Percentiles rank a stretch among this genome's conserved stretches.
These are phyloP conservation scores for Plasmodium coatneyi DNA, from an alignment of 169 alveolate genomes.

Conservation along the genomic window DNA sequence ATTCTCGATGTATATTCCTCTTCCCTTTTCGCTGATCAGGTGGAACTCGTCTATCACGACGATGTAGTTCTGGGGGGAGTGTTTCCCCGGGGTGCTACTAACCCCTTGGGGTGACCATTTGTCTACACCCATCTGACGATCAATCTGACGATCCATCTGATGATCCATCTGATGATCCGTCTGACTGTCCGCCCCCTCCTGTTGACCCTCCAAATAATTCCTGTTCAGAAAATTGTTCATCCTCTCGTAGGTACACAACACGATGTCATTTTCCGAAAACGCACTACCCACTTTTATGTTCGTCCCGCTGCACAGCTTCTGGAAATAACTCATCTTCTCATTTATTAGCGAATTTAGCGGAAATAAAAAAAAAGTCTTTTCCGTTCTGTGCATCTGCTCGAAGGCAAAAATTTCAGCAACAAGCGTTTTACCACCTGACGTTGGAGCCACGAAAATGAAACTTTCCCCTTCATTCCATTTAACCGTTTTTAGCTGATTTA, in stretches of 20 bases:
- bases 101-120: background rate
- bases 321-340: constrained; percentile 39
- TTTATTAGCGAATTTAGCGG: constrained; percentile 69
- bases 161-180: no score
- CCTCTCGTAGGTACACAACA: constrained; percentile 61
- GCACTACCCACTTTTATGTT: constrained; percentile 24
- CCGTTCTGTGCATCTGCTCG: constrained; percentile 32
- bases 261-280: constrained; percentile 14
- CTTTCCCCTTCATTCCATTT: constrained; percentile 50
- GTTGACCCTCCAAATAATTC: background rate
- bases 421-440: constrained; percentile 68
- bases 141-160: no score
- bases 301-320: constrained; percentile 49
- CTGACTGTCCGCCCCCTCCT: no score
- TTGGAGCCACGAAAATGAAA: constrained; percentile 57
- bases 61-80: background rate
- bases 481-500: constrained; percentile 23
- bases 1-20: constrained; percentile 66
- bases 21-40: constrained; percentile 45
- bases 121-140: background rate
- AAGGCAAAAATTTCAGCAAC: constrained; percentile 55
- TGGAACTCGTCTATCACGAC: constrained; percentile 65
- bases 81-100: background rate
- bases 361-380: constrained; percentile 22
- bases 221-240: constrained; percentile 37